A percentile compares a stretch with the other conserved stretches of the same genome.
phyloP scores from a whole-genome alignment of 441 rosid genomes.

The Adansonia gregorii region DNA sequence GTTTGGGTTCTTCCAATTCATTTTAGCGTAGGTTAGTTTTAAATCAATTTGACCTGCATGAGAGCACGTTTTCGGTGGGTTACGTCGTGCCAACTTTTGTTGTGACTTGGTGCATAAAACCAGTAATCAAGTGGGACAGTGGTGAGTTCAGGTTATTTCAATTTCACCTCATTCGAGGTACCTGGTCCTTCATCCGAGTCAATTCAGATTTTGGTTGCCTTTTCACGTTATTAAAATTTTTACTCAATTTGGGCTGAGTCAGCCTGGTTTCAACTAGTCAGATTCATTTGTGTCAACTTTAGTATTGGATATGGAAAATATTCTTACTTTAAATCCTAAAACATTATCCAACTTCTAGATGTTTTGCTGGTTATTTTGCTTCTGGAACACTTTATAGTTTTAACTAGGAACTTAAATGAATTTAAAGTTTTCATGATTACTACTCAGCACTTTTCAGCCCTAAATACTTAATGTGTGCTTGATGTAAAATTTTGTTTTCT shows the following conservation, averaged over 20 bases:
- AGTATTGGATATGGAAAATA: background rate
- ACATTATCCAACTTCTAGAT: background rate
- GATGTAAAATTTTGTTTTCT: conserved; percentile 1
- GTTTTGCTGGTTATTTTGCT: background rate
- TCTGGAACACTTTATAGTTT: background rate
- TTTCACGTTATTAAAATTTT: background rate
- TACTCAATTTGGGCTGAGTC: background rate
- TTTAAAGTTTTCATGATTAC: background rate
- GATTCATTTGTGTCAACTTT: background rate
- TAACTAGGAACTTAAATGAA: background rate
- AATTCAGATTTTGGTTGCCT: background rate
- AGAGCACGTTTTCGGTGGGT: background rate
- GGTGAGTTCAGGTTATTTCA: conserved; percentile 16
- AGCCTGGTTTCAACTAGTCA: background rate
- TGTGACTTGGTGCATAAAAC: background rate
- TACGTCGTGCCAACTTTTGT: background rate
- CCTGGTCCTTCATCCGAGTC: background rate
- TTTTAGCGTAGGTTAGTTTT: background rate
- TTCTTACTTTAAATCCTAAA: background rate
- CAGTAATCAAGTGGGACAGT: background rate
- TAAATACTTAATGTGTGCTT: background rate
- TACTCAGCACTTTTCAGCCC: background rate
- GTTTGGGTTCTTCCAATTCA: conserved; percentile 3
- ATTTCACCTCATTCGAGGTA: background rate
- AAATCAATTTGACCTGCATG: background rate